Evolutionary conservation across 2,329 filamentous ascomycete species (phyloP).

Genomic region (Diplocarpon rosae): DNA sequence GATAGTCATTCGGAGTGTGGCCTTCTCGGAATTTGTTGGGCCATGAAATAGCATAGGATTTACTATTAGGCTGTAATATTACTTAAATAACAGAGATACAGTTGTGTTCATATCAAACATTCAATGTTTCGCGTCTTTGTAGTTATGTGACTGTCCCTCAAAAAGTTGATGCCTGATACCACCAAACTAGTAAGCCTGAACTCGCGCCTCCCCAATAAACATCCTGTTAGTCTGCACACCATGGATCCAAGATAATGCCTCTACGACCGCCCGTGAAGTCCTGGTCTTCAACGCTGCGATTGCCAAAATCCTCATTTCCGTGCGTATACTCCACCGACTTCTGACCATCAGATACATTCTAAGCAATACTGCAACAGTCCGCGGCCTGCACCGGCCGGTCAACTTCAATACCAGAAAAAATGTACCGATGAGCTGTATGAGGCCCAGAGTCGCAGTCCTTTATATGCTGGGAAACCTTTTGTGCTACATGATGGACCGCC

Average conservation of each 20-base stretch:
- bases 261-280: constrained; percentile 35
- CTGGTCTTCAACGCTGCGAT: constrained; percentile 64
- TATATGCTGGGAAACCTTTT: constrained; percentile 42
- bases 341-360: neutral
- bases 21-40: neutral
- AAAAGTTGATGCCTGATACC: neutral
- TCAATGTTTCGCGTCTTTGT: too few relatives aligned
- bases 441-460: constrained; percentile 53
- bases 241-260: constrained; percentile 23
- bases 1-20: too few relatives aligned
- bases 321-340: constrained; percentile 30
- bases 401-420: constrained; percentile 52
- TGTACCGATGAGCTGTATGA: constrained; percentile 81
- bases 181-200: neutral
- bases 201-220: constrained; percentile 8
- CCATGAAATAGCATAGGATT: too few relatives aligned
- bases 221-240: neutral
- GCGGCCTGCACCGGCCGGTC: constrained; percentile 33
- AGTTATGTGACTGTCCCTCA: too few relatives aligned
- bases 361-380: constrained; percentile 16
- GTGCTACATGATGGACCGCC: constrained; percentile 90
- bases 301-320: constrained; percentile 68
- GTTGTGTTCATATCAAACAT: neutral
- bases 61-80: too few relatives aligned
- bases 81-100: too few relatives aligned